Evolutionary conservation across 345 rosid species (phyloP), one percentile per base, ranked within the genome.

Genomic region (Ailanthus altissimus): DNA sequence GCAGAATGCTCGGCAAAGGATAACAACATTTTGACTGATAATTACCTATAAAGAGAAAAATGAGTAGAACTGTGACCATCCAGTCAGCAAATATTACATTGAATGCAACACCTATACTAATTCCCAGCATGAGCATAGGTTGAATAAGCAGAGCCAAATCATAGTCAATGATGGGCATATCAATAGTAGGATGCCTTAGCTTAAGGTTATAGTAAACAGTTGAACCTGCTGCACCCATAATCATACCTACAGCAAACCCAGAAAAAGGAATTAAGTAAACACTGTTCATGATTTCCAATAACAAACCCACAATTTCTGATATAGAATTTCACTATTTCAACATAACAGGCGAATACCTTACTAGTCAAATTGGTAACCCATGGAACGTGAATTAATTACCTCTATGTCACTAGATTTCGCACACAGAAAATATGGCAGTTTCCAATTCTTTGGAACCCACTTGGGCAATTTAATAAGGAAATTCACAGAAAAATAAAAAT

Each of bases 121-220:
- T 87, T 43, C 97, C 98, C 45, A 94, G 82, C 89, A 92, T 91
- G 25, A 94, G 85, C 97, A 94, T 92, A 2, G 97, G 98, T 76
- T 94, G 98, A 58, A 94, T 88, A 12, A 94, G 84, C 40, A 92
- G 81, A 0, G 96, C 95, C 62, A 94, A 85, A 86, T 94, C 93
- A 78, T 92, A 92, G 82, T 94, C 98, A 9, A 94, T 90, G 70
- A 92, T 82, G 38, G 97, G 94, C 88, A 89, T 87, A 32, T 89
- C 91, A 77, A 90, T 79, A 2, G 91, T 92, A 0, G 97, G 98
- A 83, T 94, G 97, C 79, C 92, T 86, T 28, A 89, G 76, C 80
- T 80, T 89, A 65, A 94, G 85, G 69, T 94, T 92, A 81, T 88
- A 94, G 90, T 94, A 92, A 64, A 92, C 92, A 3, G 94, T 88